Base-by-base conservation (phyloP, 306 rosid genomes). In the Citrullus amarus region DNA sequence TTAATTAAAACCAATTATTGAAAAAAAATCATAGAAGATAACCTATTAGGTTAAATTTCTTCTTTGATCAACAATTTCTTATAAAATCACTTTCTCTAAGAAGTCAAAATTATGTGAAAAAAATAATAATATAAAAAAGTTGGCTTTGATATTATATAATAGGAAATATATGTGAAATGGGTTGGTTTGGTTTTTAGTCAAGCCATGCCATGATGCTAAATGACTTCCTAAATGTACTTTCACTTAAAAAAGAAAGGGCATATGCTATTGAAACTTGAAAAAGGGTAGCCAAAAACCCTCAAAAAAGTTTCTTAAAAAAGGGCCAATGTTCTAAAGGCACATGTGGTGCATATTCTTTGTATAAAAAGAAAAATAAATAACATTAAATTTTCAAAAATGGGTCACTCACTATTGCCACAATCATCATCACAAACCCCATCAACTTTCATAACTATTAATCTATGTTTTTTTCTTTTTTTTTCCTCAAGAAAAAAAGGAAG, bases 211-310 rank as follows among this genome's bases (percentile, higher is more conserved):
- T 68, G 75, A 68, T 43, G 54, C 17, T 28, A n/a, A 68, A 43
- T 68, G 75, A 68, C 75, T 68, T 68, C 55, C 55, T 68, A 43
- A 68, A 43, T 68, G 75, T 43, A 68, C 75, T 43, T 43, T 68
- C 75, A 68, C 75, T 68, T 68, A 68, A 43, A 69, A 63, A 38
- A 62, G 8, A n/a, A 69, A 20, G 15, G 54, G 55, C 75, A 69
- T 8, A 43, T 18, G 55, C 55, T 69, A 20, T 43, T 69, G 55
- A 69, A 43, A 69, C 36, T 69, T 43, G 36, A 43, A 41, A 69
- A 69, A 43, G 54, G 50, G 10, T 1, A 4, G 32, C 51, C 2
- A 59, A 38, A 9, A 17, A 18, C 39, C 68, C 41, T 39, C 1
- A 36, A 17, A 38, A 30, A 34, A 17, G 39, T 30, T 30, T 30